Base-by-base conservation (phyloP, 75 land plant genomes). In the Sequoiadendron giganteum region DNA sequence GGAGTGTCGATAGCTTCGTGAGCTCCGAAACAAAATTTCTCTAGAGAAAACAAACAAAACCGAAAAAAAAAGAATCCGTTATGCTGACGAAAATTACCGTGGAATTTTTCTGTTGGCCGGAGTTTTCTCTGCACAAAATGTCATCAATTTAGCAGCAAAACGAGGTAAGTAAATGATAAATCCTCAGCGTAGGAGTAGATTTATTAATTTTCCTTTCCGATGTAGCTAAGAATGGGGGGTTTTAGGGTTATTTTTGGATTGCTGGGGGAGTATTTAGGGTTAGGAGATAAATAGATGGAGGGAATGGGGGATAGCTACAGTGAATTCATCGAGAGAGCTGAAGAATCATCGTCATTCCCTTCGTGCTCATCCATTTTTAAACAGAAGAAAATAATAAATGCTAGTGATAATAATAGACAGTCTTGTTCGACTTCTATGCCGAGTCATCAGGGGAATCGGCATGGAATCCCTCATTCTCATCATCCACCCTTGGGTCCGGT, bases 401-500 rank as follows among this genome's bases (percentile, higher is more conserved):
- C 77, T 30, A 34, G 77, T 10, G 77, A 75, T 75, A 75, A 34
- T 75, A 75, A 75, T 75, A 75, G 77, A 39, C 34, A 75, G 16
- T 32, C 77, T 25, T 75, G n/a, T 75, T 75, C 77, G 77, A 25
- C 34, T 34, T 30, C 77, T 10, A 34, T 75, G 34, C 77, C 77
- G 77, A 34, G 77, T 75, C 77, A 75, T 30, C 77, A 75, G 77
- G 77, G 77, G 39, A 75, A 75, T 75, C 77, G 77, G 38, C 77
- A 75, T 75, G 77, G 77, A 75, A 75, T 75, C 77, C 77, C 77
- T 75, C 77, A 75, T 32, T 75, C 77, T 10, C 77, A 75, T 75
- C 77, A 30, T 34, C 38, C 77, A 3, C 77, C 34, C 15, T 32
- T 75, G 28, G 77, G 77, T 75, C 39, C 77, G 77, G 77, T 2